Base-by-base conservation (phyloP, 495 filamentous ascomycete genomes). In the Penicillium cataractarum region DNA sequence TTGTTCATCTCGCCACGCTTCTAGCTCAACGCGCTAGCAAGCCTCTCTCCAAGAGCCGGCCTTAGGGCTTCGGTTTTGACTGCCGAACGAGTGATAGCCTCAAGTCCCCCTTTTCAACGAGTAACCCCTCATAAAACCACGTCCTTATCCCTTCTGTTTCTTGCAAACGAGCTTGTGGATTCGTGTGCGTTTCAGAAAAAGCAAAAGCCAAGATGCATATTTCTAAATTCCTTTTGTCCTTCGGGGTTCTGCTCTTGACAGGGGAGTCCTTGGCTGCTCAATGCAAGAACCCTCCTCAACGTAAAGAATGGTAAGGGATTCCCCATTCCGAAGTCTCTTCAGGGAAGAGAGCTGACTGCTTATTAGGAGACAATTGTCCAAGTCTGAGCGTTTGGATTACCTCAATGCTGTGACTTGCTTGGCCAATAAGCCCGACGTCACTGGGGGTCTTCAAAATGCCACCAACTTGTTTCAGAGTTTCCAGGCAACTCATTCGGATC, bases 261-360 rank as follows among this genome's bases (percentile, higher is more conserved):
- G 40, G 40, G 40, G 40, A 44, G 6, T 6, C 17, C 52, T 29
- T 55, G 31, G 52, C 54, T 15, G 32, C 40, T 44, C 40, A 44
- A 17, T 65, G 61, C 53, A 61, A 35, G 8, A 62, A 66, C 51
- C 67, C 63, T 33, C 63, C 63, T 17, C 52, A 64, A 33, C 67
- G 67, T 19, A 69, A 66, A 55, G 67, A 69, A 66, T 69, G 67
- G 67, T 69, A 66, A 37, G 12, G 4, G 4, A 44, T 6, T 8
- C 2, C n/a, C 10, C n/a, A 3, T 1, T 9, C n/a, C 9, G 13
- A 44, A 4, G n/a, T 4, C 7, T 44, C 2, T 44, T 22, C n/a
- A 44, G 7, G 29, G 29, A 31, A 31, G 4, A 7, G 7, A 44
- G 40, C n/a, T 44, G 40, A 21, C 40, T 17, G 0, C 21, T 10